phyloP scores from a whole-genome alignment of 129 eudicot genomes.

The Centaurea solstitialis region DNA sequence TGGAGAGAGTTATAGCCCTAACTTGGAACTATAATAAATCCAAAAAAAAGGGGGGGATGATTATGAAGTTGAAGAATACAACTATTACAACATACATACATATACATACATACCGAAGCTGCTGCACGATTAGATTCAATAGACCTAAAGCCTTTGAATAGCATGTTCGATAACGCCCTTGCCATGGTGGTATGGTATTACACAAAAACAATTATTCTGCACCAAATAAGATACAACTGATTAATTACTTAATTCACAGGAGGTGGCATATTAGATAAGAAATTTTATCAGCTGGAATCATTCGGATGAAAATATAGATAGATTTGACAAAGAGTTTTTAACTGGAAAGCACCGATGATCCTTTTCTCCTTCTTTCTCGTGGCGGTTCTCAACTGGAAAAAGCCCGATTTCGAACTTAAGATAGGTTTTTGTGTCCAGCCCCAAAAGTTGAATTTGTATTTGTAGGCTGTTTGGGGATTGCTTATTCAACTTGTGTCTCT shows the following conservation, averaged over 20 bases:
- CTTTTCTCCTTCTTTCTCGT: background rate
- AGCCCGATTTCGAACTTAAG: too few species aligned
- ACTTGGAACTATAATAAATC: background rate
- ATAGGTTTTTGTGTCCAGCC: too few species aligned
- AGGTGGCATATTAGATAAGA: background rate
- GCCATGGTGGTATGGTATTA: conserved; percentile 71
- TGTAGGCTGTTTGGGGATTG: too few species aligned
- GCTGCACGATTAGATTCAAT: conserved; percentile 43
- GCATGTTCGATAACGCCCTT: conserved; percentile 49
- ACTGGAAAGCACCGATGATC: too few species aligned
- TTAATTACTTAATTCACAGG: background rate
- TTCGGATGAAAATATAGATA: background rate
- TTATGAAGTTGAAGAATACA: background rate
- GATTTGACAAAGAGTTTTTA: too few species aligned
- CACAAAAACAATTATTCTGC: background rate
- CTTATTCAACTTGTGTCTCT: too few species aligned
- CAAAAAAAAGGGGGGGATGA: background rate
- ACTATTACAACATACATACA: conserved; percentile 43
- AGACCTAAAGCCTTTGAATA: conserved; percentile 42
- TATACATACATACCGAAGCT: conserved; percentile 47
- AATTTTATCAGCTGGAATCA: background rate
- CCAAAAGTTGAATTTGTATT: too few species aligned
- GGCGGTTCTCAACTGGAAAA: too few species aligned
- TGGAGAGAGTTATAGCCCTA: background rate
- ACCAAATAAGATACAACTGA: background rate